Evolutionary conservation across 345 rosid species (phyloP).

Genomic region (Aegle marmelos): DNA sequence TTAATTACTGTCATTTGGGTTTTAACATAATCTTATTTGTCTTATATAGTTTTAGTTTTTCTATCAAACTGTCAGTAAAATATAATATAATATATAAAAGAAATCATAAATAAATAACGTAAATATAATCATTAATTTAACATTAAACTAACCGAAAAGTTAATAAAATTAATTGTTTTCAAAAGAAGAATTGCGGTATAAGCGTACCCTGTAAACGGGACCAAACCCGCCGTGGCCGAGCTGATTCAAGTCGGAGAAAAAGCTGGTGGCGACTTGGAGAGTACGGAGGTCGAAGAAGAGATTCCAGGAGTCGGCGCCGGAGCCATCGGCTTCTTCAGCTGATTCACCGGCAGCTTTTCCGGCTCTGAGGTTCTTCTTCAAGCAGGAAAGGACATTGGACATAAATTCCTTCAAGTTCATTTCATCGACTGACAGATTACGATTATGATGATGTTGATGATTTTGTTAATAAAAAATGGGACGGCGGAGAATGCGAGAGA

Average conservation of each 20-base stretch:
- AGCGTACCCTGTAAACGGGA: slow-evolving; percentile 73
- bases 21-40: not conserved
- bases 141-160: not conserved
- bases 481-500: slow-evolving; percentile 4
- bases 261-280: slow-evolving; percentile 71
- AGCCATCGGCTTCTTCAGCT: slow-evolving; percentile 20
- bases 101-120: no score
- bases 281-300: slow-evolving; percentile 61
- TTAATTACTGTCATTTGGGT: not conserved
- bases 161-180: not conserved
- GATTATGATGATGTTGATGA: not conserved
- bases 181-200: no score
- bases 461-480: not conserved
- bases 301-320: slow-evolving; percentile 26
- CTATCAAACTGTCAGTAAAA: not conserved
- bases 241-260: slow-evolving; percentile 67
- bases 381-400: slow-evolving; percentile 28
- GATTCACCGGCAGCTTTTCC: slow-evolving; percentile 7
- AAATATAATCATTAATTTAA: not conserved
- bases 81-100: no score
- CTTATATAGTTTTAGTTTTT: not conserved
- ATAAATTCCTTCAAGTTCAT: slow-evolving; percentile 31
- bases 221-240: slow-evolving; percentile 96
- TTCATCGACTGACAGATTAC: not conserved
- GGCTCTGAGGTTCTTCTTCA: slow-evolving; percentile 13